Evolutionary conservation across 805 yeast species (phyloP).

Genomic region (Pichia nanzhaoensis): DNA sequence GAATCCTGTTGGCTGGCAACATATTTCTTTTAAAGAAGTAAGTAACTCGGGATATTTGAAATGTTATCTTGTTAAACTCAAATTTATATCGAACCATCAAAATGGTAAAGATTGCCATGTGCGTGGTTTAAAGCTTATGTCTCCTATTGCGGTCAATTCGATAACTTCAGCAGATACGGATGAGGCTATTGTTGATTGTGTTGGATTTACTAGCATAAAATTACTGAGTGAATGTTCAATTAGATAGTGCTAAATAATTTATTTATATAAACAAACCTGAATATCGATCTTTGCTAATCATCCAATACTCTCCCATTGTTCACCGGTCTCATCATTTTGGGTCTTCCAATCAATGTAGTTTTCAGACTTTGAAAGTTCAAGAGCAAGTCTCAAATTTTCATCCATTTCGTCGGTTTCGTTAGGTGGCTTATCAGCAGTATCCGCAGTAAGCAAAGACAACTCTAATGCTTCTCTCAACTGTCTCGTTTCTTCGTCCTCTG

Average conservation of each 20-base stretch:
- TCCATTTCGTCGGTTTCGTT: slow-evolving; percentile 7
- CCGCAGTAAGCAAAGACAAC: neutral
- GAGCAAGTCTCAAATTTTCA: slow-evolving; percentile 13
- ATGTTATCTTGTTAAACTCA: slow-evolving; percentile 57
- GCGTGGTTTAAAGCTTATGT: slow-evolving; percentile 60
- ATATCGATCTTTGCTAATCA: neutral
- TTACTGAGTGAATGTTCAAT: slow-evolving; percentile 30
- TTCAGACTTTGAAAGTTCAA: slow-evolving; percentile 14
- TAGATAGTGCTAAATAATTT: slow-evolving; percentile 15
- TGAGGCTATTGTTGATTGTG: slow-evolving; percentile 19
- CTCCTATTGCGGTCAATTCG: slow-evolving; percentile 29
- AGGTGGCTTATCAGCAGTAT: neutral
- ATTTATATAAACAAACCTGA: neutral
- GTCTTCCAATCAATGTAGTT: slow-evolving; percentile 5
- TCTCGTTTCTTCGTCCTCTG: neutral
- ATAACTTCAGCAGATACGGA: slow-evolving; percentile 17
- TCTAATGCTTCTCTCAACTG: slow-evolving; percentile 2
- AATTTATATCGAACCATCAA: slow-evolving; percentile 75
- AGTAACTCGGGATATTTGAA: slow-evolving; percentile 52
- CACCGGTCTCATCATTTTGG: too few relatives aligned
- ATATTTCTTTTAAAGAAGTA: slow-evolving; percentile 49
- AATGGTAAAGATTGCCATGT: slow-evolving; percentile 95
- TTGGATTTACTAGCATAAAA: slow-evolving; percentile 30
- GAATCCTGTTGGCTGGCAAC: slow-evolving; percentile 77
- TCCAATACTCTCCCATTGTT: slow-evolving; percentile 10